Percentiles rank a stretch among this genome's conserved stretches.
phyloP scores from a whole-genome alignment of 2,329 filamentous ascomycete species.

The Pseudogymnoascus sp. region DNA sequence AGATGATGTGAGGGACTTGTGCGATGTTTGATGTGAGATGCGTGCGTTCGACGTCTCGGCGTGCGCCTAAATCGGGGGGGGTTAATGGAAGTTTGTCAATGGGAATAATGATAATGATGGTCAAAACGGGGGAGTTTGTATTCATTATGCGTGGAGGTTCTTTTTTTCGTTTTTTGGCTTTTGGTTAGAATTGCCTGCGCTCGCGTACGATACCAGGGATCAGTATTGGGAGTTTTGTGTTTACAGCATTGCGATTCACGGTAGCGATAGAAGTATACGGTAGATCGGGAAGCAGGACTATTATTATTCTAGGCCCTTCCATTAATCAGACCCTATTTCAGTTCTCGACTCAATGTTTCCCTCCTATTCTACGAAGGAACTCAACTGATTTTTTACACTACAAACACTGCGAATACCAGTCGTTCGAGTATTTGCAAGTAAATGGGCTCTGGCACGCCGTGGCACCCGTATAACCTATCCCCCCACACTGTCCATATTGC shows the following conservation, averaged over 20 bases:
- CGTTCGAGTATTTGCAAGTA: slow-evolving; percentile 13
- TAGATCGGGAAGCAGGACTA: background rate
- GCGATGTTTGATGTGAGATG: slow-evolving; percentile 28
- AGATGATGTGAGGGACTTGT: slow-evolving; percentile 40
- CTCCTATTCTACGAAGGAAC: too few species aligned
- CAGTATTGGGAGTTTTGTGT: background rate
- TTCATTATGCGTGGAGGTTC: background rate
- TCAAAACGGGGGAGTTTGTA: background rate
- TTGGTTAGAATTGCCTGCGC: background rate
- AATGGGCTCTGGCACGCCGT: slow-evolving; percentile 8
- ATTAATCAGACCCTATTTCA: too few species aligned
- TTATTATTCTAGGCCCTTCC: background rate
- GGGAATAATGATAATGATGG: background rate
- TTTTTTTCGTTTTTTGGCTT: background rate
- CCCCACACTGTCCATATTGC: slow-evolving; percentile 16
- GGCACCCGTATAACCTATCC: slow-evolving; percentile 12
- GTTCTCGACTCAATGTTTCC: too few species aligned
- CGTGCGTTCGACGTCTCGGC: background rate
- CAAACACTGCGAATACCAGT: slow-evolving; percentile 15
- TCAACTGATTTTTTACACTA: too few species aligned
- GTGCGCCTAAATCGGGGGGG: background rate
- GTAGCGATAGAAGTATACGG: background rate
- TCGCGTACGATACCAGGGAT: too few species aligned
- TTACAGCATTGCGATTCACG: background rate
- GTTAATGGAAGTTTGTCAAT: background rate